Evolutionary conservation across 306 rosid genomes (phyloP).

Genomic region (Cyclanthera cordifolia): DNA sequence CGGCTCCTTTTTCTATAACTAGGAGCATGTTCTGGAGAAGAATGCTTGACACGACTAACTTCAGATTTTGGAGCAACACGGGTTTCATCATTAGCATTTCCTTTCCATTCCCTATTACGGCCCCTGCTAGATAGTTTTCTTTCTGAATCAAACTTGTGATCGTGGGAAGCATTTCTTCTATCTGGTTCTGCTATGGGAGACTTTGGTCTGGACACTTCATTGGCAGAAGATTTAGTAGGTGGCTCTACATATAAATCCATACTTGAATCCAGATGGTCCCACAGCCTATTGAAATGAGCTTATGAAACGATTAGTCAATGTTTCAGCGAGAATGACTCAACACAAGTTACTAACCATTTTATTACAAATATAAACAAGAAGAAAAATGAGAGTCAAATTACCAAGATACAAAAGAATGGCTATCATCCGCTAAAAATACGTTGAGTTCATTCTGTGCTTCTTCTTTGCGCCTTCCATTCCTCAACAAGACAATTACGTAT

Average conservation of each 20-base stretch:
- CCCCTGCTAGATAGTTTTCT: constrained; percentile 8
- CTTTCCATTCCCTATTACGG: constrained; percentile 57
- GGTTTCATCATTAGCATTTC: constrained; percentile 48
- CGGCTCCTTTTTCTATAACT: constrained; percentile 56
- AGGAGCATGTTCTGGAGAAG: constrained; percentile 35
- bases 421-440: constrained; percentile 82
- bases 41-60: constrained; percentile 31
- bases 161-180: constrained; percentile 26
- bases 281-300: constrained; percentile 49
- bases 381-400: constrained; percentile 27
- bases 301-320: background rate
- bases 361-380: constrained; percentile 2
- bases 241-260: constrained; percentile 38
- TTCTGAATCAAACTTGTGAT: constrained; percentile 41
- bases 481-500: constrained; percentile 78
- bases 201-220: constrained; percentile 37
- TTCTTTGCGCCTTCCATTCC: constrained; percentile 79
- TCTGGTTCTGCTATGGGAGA: constrained; percentile 27
- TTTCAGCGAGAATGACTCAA: background rate
- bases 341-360: background rate
- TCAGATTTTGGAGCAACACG: constrained; percentile 51
- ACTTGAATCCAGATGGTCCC: constrained; percentile 79
- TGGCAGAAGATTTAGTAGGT: constrained; percentile 29
- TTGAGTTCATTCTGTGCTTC: constrained; percentile 68
- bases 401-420: constrained; percentile 84